These are phyloP conservation scores for Metahyphopichia silvanorum DNA, from an alignment of 805 yeast species.

Conservation along the genomic window DNA sequence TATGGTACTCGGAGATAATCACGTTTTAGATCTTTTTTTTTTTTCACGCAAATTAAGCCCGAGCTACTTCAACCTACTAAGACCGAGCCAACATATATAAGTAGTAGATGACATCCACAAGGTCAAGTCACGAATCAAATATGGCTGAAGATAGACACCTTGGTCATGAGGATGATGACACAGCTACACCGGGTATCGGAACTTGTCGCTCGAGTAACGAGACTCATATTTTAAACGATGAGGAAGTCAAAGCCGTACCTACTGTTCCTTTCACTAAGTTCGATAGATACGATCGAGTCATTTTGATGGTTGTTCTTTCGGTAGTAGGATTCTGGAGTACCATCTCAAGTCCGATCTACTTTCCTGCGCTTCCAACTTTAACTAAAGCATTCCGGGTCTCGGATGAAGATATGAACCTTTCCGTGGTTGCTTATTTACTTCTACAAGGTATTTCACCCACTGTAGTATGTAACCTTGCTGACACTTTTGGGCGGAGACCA, in stretches of 20 bases:
- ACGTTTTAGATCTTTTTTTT: no score
- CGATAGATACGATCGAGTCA: constrained; percentile 33
- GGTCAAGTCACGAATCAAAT: no score
- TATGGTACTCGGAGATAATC: no score
- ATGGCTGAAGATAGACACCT: no score
- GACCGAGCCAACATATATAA: no score
- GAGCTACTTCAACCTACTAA: no score
- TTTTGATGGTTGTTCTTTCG: constrained; percentile 40
- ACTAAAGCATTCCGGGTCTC: constrained; percentile 52
- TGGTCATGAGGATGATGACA: no score
- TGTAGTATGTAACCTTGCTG: constrained; percentile 66
- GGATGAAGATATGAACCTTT: constrained; percentile 58
- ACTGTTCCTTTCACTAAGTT: constrained; percentile 43
- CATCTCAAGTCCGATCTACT: constrained; percentile 72
- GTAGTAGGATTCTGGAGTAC: constrained; percentile 63
- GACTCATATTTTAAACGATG: no score
- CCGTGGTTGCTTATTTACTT: constrained; percentile 73
- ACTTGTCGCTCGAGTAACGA: no score
- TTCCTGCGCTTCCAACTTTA: constrained; percentile 68
- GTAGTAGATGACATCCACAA: no score
- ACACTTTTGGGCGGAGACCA: constrained; percentile 70
- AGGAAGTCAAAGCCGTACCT: constrained; percentile 1
- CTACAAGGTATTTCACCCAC: constrained; percentile 79
- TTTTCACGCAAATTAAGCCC: no score
- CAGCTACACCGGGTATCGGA: no score